Evolutionary conservation across 805 yeast genomes (phyloP).

Genomic region (Komagataella ulmi): DNA sequence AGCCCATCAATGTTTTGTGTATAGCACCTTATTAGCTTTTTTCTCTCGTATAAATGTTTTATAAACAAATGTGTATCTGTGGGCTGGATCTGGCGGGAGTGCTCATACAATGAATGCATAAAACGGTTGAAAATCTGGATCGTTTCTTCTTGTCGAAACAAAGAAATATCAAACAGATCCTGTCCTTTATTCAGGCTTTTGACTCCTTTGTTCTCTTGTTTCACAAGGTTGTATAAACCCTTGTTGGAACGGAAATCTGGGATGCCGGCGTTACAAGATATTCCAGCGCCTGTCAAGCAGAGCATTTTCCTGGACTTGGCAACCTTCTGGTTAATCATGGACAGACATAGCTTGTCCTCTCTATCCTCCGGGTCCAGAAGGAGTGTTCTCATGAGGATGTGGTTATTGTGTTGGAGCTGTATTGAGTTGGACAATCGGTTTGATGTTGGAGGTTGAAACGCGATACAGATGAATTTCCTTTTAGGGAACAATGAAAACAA

Average conservation of each 20-base stretch:
- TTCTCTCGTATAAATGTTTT: constrained; percentile 40
- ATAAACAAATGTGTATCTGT: constrained; percentile 79
- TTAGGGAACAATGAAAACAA: neutral
- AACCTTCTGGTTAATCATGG: constrained; percentile 25
- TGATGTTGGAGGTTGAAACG: neutral
- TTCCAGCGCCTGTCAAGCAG: constrained; percentile 89
- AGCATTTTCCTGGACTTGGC: constrained; percentile 41
- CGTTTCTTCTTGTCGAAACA: constrained; percentile 58
- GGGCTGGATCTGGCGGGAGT: constrained; percentile 56
- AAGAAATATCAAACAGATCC: constrained; percentile 79
- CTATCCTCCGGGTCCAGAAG: constrained; percentile 7
- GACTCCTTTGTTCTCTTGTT: constrained; percentile 39
- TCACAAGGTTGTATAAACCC: constrained; percentile 72
- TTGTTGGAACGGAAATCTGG: constrained; percentile 85
- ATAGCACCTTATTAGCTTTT: constrained; percentile 70
- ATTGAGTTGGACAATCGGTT: neutral
- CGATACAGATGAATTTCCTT: neutral
- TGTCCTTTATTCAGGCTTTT: constrained; percentile 60
- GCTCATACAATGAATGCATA: constrained; percentile 67
- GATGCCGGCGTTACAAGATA: constrained; percentile 92
- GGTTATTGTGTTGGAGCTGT: neutral
- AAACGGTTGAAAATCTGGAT: constrained; percentile 72
- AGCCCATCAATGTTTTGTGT: constrained; percentile 93
- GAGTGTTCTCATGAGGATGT: constrained; percentile 10
- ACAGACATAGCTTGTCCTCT: constrained; percentile 5